Conservation (phyloP, 331 rosid species). For the Malus hybrid region DNA sequence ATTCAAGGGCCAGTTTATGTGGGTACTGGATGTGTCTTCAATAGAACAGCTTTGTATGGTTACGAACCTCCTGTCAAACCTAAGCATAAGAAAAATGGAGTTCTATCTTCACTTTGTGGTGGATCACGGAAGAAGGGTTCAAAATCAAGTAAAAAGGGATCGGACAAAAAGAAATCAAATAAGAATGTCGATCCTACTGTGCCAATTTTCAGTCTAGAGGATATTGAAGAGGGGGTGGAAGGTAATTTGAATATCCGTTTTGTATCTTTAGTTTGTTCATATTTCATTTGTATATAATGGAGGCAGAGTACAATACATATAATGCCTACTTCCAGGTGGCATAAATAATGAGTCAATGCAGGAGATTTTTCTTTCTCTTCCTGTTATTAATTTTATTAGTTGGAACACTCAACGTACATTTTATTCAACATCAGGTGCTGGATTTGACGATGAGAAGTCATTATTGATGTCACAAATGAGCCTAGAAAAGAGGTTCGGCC, state of each 20-base stretch:
- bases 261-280: neutral
- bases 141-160: constrained; percentile 70
- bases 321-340: neutral
- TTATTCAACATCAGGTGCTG: constrained; percentile 53
- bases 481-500: constrained; percentile 93
- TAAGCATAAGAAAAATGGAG: constrained; percentile 65
- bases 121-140: constrained; percentile 69
- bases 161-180: constrained; percentile 70
- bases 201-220: constrained; percentile 84
- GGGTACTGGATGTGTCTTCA: constrained; percentile 98
- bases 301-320: neutral
- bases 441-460: constrained; percentile 92
- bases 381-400: neutral
- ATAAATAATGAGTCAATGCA: neutral
- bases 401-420: constrained; percentile 1
- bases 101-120: constrained; percentile 78
- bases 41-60: constrained; percentile 93
- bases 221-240: constrained; percentile 96
- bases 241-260: constrained; percentile 32
- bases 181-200: constrained; percentile 83
- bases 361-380: neutral
- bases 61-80: constrained; percentile 91
- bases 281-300: neutral
- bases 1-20: constrained; percentile 99
- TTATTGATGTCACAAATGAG: constrained; percentile 98